phyloP scores from a whole-genome alignment of 148 eudicot genomes.

The Nyssa sinensis region DNA sequence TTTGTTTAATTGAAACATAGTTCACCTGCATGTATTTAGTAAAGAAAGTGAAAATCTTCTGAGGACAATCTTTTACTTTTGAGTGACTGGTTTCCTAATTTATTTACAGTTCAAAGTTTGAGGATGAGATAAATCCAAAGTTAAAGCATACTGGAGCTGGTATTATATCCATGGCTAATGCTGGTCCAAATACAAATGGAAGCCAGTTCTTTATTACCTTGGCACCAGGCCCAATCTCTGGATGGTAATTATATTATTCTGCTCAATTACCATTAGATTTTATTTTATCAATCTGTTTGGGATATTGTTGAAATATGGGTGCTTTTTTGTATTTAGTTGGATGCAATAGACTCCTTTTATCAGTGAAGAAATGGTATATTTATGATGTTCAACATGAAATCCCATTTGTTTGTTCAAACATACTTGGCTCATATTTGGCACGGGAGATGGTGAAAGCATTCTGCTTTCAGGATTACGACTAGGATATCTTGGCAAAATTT shows the following conservation, averaged over 20 bases:
- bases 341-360: background rate
- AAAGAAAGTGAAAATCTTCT: background rate
- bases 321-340: background rate
- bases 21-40: background rate
- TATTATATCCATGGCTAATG: constrained; percentile 94
- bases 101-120: constrained; percentile 66
- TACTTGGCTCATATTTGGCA: background rate
- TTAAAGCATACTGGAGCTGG: constrained; percentile 98
- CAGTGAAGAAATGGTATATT: background rate
- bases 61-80: background rate
- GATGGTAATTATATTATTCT: constrained; percentile 54
- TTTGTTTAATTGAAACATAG: background rate
- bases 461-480: background rate
- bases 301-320: background rate
- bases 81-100: constrained; percentile 15
- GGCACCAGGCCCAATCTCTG: constrained; percentile 78
- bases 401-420: background rate
- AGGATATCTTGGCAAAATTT: background rate
- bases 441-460: background rate
- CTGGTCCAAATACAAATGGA: constrained; percentile 96
- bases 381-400: background rate
- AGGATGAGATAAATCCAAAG: constrained; percentile 70
- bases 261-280: background rate
- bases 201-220: constrained; percentile 90
- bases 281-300: background rate